phyloP scores from a whole-genome alignment of 2,329 filamentous ascomycete genomes.

The Ophiostoma tasmaniense region DNA sequence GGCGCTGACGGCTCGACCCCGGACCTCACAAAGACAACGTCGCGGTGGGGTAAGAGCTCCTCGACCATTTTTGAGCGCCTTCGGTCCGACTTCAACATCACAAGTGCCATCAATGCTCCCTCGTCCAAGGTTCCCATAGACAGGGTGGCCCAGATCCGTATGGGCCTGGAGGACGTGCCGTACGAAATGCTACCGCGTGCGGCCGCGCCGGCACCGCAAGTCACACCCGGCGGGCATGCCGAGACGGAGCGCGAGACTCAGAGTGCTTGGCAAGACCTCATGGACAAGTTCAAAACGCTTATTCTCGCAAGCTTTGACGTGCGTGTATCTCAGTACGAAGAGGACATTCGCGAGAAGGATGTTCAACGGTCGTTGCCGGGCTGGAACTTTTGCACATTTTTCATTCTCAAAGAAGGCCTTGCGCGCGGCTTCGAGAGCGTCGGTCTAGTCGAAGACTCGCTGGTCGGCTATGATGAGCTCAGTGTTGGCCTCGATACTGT shows the following conservation, averaged over 20 bases:
- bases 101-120: constrained; percentile 65
- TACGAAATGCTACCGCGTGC: constrained; percentile 56
- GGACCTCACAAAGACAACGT: constrained; percentile 36
- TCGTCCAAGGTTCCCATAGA: constrained; percentile 59
- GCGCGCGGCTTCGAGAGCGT: constrained; percentile 94
- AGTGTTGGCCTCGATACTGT: constrained; percentile 78
- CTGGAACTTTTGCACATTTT: constrained; percentile 99
- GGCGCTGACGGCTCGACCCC: constrained; percentile 41
- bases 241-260: constrained; percentile 73
- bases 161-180: constrained; percentile 61
- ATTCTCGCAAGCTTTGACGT: constrained; percentile 87
- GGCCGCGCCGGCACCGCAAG: constrained; percentile 51
- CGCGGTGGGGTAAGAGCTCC: constrained; percentile 40
- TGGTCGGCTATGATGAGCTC: constrained; percentile 92
- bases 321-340: constrained; percentile 88
- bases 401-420: constrained; percentile 91
- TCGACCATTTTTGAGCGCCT: constrained; percentile 77
- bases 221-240: constrained; percentile 38
- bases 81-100: constrained; percentile 78
- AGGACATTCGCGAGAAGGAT: constrained; percentile 92
- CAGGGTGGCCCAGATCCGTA: constrained; percentile 74
- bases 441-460: constrained; percentile 86
- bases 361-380: constrained; percentile 77
- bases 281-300: constrained; percentile 75
- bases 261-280: constrained; percentile 73